phyloP scores from a whole-genome alignment of 2,329 filamentous ascomycete genomes.

The Domatiomyces globalis region DNA sequence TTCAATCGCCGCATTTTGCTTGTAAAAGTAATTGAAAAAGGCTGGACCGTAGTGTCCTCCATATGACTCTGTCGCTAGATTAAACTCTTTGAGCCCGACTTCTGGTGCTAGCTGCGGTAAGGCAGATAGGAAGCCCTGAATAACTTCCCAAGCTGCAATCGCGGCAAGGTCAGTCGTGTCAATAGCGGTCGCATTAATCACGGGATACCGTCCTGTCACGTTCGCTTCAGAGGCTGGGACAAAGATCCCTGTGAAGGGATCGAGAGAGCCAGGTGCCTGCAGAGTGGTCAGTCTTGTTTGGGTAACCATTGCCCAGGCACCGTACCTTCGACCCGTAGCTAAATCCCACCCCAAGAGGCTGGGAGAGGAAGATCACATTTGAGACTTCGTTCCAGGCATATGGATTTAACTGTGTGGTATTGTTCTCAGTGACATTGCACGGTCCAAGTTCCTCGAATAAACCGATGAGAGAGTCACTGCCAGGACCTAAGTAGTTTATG shows the following conservation, averaged over 20 bases:
- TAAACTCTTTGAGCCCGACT: slow-evolving; percentile 41
- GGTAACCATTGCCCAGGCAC: slow-evolving; percentile 1
- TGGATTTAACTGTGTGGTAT: slow-evolving; percentile 38
- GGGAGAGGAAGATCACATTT: slow-evolving; percentile 48
- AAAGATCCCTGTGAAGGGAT: slow-evolving; percentile 32
- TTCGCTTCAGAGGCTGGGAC: slow-evolving; percentile 31
- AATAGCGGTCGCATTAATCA: slow-evolving; percentile 36
- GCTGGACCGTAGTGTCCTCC: slow-evolving; percentile 38
- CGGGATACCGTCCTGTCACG: slow-evolving; percentile 34
- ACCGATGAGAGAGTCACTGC: slow-evolving; percentile 30
- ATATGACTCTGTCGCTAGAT: slow-evolving; percentile 42
- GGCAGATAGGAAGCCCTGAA: slow-evolving; percentile 40
- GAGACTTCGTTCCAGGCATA: slow-evolving; percentile 47
- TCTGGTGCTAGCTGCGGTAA: slow-evolving; percentile 35
- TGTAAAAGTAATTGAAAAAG: slow-evolving; percentile 44
- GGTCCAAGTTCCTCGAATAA: slow-evolving; percentile 31
- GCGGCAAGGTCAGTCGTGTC: slow-evolving; percentile 45
- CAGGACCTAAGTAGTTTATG: slow-evolving; percentile 20
- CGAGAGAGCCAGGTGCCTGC: slow-evolving; percentile 27
- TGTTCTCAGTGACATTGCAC: slow-evolving; percentile 31
- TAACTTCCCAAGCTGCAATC: slow-evolving; percentile 39
- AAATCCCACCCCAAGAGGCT: slow-evolving; percentile 46
- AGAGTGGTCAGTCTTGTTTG: slow-evolving; percentile 1
- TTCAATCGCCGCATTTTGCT: slow-evolving; percentile 42
- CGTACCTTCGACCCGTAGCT: slow-evolving; percentile 30